Percentiles rank a stretch among this genome's conserved stretches.
phyloP scores from a whole-genome alignment of 2,329 filamentous ascomycete genomes.

The Aspergillus pseudonomiae region DNA sequence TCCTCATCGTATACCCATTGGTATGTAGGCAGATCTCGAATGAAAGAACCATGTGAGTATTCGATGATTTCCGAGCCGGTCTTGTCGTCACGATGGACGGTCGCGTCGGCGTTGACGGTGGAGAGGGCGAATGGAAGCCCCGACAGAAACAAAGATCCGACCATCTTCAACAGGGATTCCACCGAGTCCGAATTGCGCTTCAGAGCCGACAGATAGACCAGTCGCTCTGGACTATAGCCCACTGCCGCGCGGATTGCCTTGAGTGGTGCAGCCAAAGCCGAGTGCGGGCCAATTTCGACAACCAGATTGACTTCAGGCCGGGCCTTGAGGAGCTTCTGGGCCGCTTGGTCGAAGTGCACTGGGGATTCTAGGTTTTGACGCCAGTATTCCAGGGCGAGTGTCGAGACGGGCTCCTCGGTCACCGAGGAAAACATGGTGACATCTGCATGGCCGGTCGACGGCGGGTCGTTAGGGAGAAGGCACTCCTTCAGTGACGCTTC shows the following conservation, averaged over 20 bases:
- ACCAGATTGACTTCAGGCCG: too few species aligned
- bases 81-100: neutral
- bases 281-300: slow-evolving; percentile 7
- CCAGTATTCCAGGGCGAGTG: too few species aligned
- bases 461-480: too few species aligned
- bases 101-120: neutral
- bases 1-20: slow-evolving; percentile 18
- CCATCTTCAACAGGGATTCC: neutral
- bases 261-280: slow-evolving; percentile 20
- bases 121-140: neutral
- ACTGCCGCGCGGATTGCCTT: slow-evolving; percentile 6
- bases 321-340: too few species aligned
- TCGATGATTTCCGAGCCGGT: neutral
- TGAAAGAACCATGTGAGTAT: too few species aligned
- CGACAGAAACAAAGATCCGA: neutral
- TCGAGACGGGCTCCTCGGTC: too few species aligned
- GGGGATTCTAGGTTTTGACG: too few species aligned
- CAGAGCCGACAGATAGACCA: neutral
- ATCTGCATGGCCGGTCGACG: too few species aligned
- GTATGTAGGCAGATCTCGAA: slow-evolving; percentile 8
- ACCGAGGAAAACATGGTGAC: too few species aligned
- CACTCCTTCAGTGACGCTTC: too few species aligned
- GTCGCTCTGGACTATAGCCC: too few species aligned
- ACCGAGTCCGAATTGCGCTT: slow-evolving; percentile 2
- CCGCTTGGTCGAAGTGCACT: too few species aligned